A percentile compares a stretch with the other conserved stretches of the same genome.
These are phyloP conservation scores for Carex pumila DNA, from an alignment of 176 grass and related monocot genomes.

Conservation along the genomic window DNA sequence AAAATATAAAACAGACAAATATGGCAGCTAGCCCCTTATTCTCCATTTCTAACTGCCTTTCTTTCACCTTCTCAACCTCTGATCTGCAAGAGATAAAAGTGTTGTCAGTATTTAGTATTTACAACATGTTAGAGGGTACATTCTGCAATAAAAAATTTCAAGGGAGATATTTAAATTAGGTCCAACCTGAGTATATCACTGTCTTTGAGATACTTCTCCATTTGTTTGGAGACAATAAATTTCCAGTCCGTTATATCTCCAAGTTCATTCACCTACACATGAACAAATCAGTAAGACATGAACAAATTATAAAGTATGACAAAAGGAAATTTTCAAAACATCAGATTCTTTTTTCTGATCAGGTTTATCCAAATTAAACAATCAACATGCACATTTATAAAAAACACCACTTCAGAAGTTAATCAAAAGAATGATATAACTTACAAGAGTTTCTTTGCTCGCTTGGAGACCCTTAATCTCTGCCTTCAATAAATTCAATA, in stretches of 20 bases:
- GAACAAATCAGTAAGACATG: conserved; percentile 20
- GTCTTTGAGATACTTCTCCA: conserved; percentile 55
- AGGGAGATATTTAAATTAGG: neutral
- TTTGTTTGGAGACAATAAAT: conserved; percentile 48
- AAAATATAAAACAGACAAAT: conserved; percentile 79
- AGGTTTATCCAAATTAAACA: neutral
- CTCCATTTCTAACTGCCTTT: conserved; percentile 75
- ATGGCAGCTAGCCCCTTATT: conserved; percentile 68
- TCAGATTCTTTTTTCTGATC: neutral
- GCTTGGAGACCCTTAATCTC: conserved; percentile 67
- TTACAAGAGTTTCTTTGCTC: conserved; percentile 44
- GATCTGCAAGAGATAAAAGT: conserved; percentile 36
- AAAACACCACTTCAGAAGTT: neutral
- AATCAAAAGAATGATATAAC: conserved; percentile 17
- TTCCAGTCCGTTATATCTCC: conserved; percentile 68
- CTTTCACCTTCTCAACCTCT: conserved; percentile 46
- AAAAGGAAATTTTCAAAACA: neutral
- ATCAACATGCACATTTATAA: neutral
- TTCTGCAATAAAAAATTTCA: neutral
- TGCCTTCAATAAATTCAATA: conserved; percentile 55
- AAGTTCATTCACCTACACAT: conserved; percentile 54
- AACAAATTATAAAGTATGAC: neutral
- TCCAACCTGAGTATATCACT: conserved; percentile 58
- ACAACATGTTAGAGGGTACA: neutral
- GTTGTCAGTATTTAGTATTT: neutral